Percentiles rank a stretch among this genome's conserved stretches.
Evolutionary conservation across 768 basidiomycete genomes (phyloP).

Genomic region (Leucocoprinus leucothites): DNA sequence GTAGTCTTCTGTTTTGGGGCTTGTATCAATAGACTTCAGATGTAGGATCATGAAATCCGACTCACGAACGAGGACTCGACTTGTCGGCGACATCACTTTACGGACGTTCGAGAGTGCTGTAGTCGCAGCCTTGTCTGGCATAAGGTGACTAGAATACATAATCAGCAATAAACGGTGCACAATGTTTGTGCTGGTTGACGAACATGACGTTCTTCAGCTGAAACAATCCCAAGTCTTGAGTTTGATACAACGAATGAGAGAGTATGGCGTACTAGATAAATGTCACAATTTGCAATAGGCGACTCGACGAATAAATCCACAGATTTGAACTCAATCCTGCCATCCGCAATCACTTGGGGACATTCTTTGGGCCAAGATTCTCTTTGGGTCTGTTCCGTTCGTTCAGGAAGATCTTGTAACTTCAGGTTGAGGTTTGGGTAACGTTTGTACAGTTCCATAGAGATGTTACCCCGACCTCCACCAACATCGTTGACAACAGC

Average conservation of each 20-base stretch:
- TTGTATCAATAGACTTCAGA: neutral
- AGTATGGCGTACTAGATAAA: conserved; percentile 33
- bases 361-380: conserved; percentile 27
- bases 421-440: conserved; percentile 26
- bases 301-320: conserved; percentile 16
- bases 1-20: no score
- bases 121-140: conserved; percentile 29
- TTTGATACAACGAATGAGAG: neutral
- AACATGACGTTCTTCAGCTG: conserved; percentile 30
- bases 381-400: conserved; percentile 22
- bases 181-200: conserved; percentile 8
- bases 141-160: conserved; percentile 26
- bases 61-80: conserved; percentile 32
- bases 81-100: conserved; percentile 28
- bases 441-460: conserved; percentile 22
- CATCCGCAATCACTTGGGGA: conserved; percentile 27
- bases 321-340: conserved; percentile 28
- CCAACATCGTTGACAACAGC: conserved; percentile 33
- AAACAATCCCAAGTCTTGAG: neutral
- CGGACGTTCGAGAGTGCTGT: conserved; percentile 27
- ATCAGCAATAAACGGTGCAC: neutral
- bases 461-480: conserved; percentile 29
- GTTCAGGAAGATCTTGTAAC: conserved; percentile 28
- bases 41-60: neutral
- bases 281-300: conserved; percentile 22